These are phyloP conservation scores for Penicillium manginii DNA, from an alignment of 495 filamentous ascomycete species.

Conservation along the genomic window DNA sequence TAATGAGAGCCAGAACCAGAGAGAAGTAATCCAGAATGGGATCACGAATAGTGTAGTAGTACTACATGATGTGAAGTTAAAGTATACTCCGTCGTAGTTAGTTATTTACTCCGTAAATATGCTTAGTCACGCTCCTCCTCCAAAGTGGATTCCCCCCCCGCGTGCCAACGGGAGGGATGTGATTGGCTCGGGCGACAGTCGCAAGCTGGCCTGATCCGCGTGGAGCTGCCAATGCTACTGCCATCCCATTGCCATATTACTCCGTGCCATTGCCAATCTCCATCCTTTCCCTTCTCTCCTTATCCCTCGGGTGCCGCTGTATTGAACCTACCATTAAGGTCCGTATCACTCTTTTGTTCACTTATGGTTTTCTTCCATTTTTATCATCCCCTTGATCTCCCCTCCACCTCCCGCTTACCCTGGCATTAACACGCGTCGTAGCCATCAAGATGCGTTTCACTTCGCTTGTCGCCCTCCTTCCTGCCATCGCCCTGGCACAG, in stretches of 20 bases:
- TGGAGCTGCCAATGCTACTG: not conserved
- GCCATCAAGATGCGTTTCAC: conserved; percentile 71
- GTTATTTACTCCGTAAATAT: not conserved
- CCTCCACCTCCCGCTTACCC: conserved; percentile 12
- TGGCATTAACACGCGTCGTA: conserved; percentile 22
- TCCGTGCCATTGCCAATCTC: not conserved
- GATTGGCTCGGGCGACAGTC: not conserved
- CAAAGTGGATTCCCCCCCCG: conserved; percentile 2
- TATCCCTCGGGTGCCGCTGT: conserved; percentile 25
- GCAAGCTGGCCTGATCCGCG: conserved; percentile 4
- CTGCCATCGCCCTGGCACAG: conserved; percentile 71
- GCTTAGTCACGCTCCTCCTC: too few species aligned
- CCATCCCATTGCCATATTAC: too few species aligned
- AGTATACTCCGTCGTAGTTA: not conserved
- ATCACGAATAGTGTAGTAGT: too few species aligned
- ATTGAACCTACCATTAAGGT: conserved; percentile 8
- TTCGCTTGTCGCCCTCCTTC: conserved; percentile 63
- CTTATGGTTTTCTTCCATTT: not conserved
- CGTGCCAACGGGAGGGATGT: not conserved
- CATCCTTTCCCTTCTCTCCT: conserved; percentile 6
- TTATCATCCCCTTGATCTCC: conserved; percentile 21
- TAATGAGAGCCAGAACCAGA: too few species aligned
- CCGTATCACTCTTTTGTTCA: not conserved
- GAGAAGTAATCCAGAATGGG: too few species aligned
- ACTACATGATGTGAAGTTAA: not conserved